Conservation (phyloP, 2,329 filamentous ascomycete genomes). For the Elsinoe ampelina region DNA sequence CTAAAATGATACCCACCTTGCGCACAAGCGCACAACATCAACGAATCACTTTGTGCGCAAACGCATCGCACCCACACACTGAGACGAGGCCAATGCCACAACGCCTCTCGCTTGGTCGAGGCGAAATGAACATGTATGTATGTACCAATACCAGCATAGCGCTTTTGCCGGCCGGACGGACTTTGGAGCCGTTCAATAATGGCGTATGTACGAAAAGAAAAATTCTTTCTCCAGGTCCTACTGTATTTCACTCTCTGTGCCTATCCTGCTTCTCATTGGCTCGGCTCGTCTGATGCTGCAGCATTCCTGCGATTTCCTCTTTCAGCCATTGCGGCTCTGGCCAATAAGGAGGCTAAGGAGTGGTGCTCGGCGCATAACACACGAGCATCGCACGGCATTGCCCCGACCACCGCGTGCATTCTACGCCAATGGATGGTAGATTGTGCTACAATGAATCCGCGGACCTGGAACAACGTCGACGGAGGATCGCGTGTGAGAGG, state of each 20-base stretch:
- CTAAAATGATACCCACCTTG: conserved; percentile 6
- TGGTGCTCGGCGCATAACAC: background rate
- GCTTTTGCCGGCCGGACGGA: background rate
- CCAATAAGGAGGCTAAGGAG: background rate
- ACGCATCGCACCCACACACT: background rate
- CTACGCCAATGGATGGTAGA: background rate
- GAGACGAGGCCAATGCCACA: background rate
- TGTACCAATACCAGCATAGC: conserved; percentile 1
- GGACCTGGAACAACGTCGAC: background rate
- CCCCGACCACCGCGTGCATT: background rate
- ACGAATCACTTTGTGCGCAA: background rate
- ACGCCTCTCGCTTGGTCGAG: background rate
- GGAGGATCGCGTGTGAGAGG: background rate
- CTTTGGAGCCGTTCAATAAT: background rate
- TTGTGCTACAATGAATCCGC: background rate
- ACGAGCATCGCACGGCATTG: no score
- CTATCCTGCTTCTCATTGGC: background rate
- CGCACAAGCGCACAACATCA: background rate
- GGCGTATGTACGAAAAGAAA: conserved; percentile 1
- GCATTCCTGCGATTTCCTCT: conserved; percentile 4
- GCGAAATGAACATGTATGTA: background rate
- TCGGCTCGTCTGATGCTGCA: background rate
- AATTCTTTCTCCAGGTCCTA: background rate
- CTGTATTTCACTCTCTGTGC: background rate
- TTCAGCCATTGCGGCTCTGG: background rate